Percentiles rank a stretch among this genome's conserved stretches.
phyloP scores from a whole-genome alignment of 1,284 basidiomycete genomes.

The Flammula alnicola region DNA sequence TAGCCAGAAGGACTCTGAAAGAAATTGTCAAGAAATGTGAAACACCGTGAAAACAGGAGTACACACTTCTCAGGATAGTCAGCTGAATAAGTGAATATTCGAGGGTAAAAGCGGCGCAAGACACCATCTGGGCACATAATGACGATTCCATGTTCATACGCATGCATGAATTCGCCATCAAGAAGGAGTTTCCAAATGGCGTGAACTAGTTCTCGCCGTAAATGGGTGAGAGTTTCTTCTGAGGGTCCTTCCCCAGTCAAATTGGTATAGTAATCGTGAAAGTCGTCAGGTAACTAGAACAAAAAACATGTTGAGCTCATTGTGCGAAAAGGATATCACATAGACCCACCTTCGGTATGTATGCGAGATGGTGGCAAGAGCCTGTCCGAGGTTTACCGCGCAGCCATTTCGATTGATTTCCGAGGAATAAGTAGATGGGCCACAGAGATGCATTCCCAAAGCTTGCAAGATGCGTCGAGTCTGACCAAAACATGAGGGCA shows the following conservation, averaged over 20 bases:
- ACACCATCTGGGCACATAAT: too few relatives aligned
- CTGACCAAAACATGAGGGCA: slow-evolving; percentile 15
- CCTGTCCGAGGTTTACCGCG: neutral
- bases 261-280: slow-evolving; percentile 20
- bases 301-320: neutral
- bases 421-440: slow-evolving; percentile 17
- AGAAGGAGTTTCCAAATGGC: slow-evolving; percentile 24
- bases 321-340: too few relatives aligned
- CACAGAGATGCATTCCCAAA: slow-evolving; percentile 18
- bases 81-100: too few relatives aligned
- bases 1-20: too few relatives aligned
- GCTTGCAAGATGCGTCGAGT: slow-evolving; percentile 16
- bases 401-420: slow-evolving; percentile 14
- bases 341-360: slow-evolving; percentile 10
- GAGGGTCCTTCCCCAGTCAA: slow-evolving; percentile 16
- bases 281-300: slow-evolving; percentile 22
- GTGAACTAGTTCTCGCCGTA: slow-evolving; percentile 23
- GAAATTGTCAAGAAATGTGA: too few relatives aligned
- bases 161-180: slow-evolving; percentile 22
- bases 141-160: too few relatives aligned
- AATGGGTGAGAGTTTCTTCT: slow-evolving; percentile 14
- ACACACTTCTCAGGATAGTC: too few relatives aligned
- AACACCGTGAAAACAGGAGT: too few relatives aligned
- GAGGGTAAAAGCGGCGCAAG: too few relatives aligned
- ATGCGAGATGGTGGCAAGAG: slow-evolving; percentile 11